Evolutionary conservation across 768 basidiomycete species (phyloP), one percentile per base, ranked within the genome.

Genomic region (Bullera alba): DNA sequence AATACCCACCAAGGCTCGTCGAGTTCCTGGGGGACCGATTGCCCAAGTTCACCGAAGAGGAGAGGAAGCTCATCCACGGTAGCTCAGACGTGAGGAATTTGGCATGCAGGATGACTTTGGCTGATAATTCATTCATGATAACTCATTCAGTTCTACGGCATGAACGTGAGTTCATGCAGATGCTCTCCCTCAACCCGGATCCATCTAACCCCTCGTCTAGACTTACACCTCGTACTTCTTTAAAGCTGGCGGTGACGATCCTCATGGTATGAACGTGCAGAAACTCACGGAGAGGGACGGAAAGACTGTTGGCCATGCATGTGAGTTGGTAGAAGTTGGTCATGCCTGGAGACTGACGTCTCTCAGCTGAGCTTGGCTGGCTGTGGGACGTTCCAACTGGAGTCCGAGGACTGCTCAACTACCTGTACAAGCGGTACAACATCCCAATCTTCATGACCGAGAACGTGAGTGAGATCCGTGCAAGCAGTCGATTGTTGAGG

Each of bases 1-100:
- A 78, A 46, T 86, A 85, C 67, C 85, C 85, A 3, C 61, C 65
- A 28, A 73, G 49, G 5, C 58, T 73, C 51, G 48, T 53, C 15
- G 48, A 65, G 26, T 53, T 54, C 25, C 50, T 65, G 4, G 69
- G 69, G 1, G 61, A 72, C 29, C 53, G 65, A 4, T 47, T 72
- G 7, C 68, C 70, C 3, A 48, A 55, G 15, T 70, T 71, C 51
- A 62, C 65, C 3, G 48, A 51, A 8, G 67, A 64, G 16, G 66
- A 73, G 50, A 48, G 57, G 27, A 51, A 48, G 29, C 32, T 73
- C 16, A 50, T 73, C 36, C 62, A 67, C 32, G 72, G 61, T 10
- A 58, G 56, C 19, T 71, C 70, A 2, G 70, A 71, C 38, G 67
- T 71, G 46, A 59, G 53, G 58, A 3, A n/a, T n/a, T n/a, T n/a